Percentiles rank a stretch among this genome's conserved stretches.
phyloP scores from a whole-genome alignment of 2,329 filamentous ascomycete genomes.

The Thielaviopsis musarum region DNA sequence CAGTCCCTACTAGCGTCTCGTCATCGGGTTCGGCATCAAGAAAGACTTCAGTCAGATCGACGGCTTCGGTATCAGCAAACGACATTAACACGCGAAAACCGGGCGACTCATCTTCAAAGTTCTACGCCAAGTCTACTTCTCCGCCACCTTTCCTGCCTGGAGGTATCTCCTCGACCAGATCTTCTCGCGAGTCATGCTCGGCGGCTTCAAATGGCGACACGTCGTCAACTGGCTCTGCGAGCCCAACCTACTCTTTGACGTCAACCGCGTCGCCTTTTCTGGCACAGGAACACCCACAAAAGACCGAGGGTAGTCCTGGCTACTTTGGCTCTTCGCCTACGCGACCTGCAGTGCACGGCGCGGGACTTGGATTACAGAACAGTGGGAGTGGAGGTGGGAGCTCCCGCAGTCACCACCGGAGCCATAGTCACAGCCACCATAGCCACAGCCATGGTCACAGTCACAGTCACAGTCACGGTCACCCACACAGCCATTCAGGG shows the following conservation, averaged over 20 bases:
- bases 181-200: not conserved
- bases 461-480: not conserved
- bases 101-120: not conserved
- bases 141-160: not conserved
- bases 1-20: not conserved
- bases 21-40: slow-evolving; percentile 3
- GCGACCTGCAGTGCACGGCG: not conserved
- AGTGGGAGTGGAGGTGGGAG: no score
- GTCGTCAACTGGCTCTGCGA: slow-evolving; percentile 4
- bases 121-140: not conserved
- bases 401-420: not conserved
- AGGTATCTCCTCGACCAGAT: not conserved
- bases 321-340: not conserved
- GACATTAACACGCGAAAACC: slow-evolving; percentile 11
- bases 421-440: not conserved
- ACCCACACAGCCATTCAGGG: not conserved
- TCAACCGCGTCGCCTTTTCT: not conserved
- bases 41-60: not conserved
- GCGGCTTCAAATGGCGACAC: not conserved
- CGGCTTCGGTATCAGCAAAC: slow-evolving; percentile 8
- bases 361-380: not conserved
- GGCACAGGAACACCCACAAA: not conserved
- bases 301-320: not conserved
- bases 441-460: not conserved
- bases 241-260: slow-evolving; percentile 8